Evolutionary conservation across 495 filamentous ascomycete species (phyloP).

Genomic region (Penicillium lividum): DNA sequence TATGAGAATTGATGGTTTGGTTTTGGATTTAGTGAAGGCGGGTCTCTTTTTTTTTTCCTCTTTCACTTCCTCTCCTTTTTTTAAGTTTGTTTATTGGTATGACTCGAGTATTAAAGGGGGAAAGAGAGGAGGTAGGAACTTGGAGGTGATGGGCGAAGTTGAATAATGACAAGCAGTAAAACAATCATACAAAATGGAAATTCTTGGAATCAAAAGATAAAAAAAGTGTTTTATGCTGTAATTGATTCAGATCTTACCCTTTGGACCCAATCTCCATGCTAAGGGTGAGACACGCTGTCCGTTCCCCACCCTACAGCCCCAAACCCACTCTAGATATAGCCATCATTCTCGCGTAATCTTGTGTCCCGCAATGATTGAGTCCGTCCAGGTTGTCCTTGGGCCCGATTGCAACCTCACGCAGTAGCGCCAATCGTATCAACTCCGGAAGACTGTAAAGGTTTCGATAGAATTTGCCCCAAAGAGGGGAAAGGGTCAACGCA

Average conservation of each 20-base stretch:
- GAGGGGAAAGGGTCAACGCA: neutral
- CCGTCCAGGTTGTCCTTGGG: constrained; percentile 12
- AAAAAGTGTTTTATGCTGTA: neutral
- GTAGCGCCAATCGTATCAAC: constrained; percentile 20
- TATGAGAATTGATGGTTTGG: neutral
- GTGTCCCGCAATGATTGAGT: constrained; percentile 8
- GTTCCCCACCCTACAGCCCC: constrained; percentile 4
- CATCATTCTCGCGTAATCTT: constrained; percentile 29
- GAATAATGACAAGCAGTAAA: neutral
- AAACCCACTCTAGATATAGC: constrained; percentile 7
- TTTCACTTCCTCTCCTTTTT: neutral
- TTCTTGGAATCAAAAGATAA: neutral
- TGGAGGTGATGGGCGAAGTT: neutral
- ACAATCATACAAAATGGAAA: neutral
- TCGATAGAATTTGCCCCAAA: neutral
- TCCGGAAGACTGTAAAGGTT: constrained; percentile 20
- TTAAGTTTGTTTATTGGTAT: neutral
- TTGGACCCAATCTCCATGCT: constrained; percentile 8
- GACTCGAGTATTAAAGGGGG: neutral
- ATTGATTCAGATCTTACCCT: constrained; percentile 7
- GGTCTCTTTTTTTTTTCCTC: neutral
- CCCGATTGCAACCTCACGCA: constrained; percentile 19
- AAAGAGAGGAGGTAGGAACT: neutral
- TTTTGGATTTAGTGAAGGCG: neutral
- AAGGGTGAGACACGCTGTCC: constrained; percentile 19